Evolutionary conservation across 2,329 filamentous ascomycete species (phyloP).

Genomic region (Hypoxylon sp.): DNA sequence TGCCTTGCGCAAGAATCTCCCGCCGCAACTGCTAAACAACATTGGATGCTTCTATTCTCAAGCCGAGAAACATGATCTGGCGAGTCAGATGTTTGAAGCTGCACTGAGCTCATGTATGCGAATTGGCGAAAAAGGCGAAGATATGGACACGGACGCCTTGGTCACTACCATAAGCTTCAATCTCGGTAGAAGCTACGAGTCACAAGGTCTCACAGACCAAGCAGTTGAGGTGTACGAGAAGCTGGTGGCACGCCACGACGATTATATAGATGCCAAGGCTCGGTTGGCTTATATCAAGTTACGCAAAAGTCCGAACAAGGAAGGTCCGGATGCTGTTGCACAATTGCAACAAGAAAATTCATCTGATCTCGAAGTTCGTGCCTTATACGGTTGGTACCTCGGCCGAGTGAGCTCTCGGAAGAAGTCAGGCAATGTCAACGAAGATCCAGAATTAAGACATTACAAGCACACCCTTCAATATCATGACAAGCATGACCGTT

Average conservation of each 20-base stretch:
- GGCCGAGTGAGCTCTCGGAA: constrained; percentile 86
- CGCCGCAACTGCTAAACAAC: constrained; percentile 95
- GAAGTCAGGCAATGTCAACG: constrained; percentile 81
- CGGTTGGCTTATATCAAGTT: constrained; percentile 92
- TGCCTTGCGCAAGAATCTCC: constrained; percentile 81
- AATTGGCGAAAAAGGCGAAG: constrained; percentile 80
- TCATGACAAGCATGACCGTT: constrained; percentile 98
- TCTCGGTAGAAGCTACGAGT: constrained; percentile 92
- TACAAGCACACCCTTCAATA: constrained; percentile 97
- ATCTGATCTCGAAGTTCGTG: constrained; percentile 89
- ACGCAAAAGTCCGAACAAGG: constrained; percentile 83
- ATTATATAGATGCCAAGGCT: constrained; percentile 93
- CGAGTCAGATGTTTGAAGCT: constrained; percentile 91
- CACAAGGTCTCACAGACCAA: constrained; percentile 83
- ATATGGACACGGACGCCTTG: constrained; percentile 88
- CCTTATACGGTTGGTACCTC: constrained; percentile 95
- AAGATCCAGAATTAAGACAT: constrained; percentile 92
- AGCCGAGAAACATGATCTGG: constrained; percentile 82
- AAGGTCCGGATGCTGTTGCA: constrained; percentile 87
- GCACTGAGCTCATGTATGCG: constrained; percentile 90
- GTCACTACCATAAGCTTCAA: constrained; percentile 98
- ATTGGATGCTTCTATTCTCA: constrained; percentile 97
- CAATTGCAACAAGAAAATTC: constrained; percentile 89
- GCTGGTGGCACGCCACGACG: constrained; percentile 84
- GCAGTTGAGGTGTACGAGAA: constrained; percentile 91